phyloP scores from a whole-genome alignment of 352 stramenopile genomes.

The Globisporangium emineosum region DNA sequence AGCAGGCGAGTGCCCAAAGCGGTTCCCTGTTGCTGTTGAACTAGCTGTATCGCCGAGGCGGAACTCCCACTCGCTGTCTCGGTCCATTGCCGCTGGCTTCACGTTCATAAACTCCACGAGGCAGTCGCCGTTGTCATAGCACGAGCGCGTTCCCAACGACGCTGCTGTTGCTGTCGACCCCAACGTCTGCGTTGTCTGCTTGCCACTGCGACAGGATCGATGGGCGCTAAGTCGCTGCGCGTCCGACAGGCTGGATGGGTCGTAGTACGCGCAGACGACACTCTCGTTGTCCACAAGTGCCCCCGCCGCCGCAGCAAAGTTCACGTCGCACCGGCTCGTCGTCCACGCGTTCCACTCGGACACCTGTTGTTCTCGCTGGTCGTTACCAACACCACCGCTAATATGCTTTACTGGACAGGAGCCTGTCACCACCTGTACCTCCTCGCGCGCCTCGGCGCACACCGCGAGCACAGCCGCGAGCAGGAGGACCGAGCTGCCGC shows the following conservation, averaged over 20 bases:
- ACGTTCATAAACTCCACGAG: constrained; percentile 12
- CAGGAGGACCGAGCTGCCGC: not conserved
- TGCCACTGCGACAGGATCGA: not conserved
- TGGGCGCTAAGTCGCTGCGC: not conserved
- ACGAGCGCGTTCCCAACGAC: not conserved
- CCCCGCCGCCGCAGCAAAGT: not conserved
- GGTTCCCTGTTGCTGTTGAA: not conserved
- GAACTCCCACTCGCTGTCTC: not conserved
- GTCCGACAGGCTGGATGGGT: not conserved
- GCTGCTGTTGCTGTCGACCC: not conserved
- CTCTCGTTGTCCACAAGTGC: not conserved
- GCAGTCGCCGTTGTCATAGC: constrained; percentile 3
- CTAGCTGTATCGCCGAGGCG: not conserved
- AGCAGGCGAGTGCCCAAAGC: not conserved
- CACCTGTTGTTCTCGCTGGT: not conserved
- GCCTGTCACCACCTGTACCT: not conserved
- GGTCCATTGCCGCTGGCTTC: not conserved
- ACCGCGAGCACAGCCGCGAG: not conserved
- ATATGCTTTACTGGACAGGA: not conserved
- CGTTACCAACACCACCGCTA: not conserved
- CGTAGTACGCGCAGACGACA: constrained; percentile 1
- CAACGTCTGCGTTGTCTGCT: not conserved
- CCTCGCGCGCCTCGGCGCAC: not conserved
- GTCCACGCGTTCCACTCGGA: constrained; percentile 12
- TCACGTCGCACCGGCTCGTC: not conserved